Conservation (phyloP, 306 rosid species). For the Quercus alba region DNA sequence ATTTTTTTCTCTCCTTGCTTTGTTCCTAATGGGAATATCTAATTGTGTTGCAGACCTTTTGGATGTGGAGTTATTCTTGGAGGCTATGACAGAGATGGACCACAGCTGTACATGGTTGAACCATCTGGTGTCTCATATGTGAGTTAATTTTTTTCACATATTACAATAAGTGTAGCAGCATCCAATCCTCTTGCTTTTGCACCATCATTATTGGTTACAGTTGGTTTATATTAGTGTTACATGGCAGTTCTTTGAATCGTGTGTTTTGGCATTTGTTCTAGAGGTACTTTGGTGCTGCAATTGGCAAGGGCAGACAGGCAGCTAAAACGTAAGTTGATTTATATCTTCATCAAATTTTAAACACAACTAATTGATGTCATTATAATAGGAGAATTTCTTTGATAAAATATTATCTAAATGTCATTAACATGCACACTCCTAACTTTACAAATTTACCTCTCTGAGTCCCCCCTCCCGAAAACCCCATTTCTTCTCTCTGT, state of each 20-base stretch:
- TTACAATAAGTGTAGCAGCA: neutral
- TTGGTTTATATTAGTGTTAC: neutral
- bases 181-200: neutral
- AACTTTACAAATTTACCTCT: neutral
- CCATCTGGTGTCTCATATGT: slow-evolving; percentile 96
- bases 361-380: neutral
- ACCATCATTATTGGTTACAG: slow-evolving; percentile 2
- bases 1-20: slow-evolving; percentile 14
- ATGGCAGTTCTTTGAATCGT: slow-evolving; percentile 11
- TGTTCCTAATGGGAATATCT: slow-evolving; percentile 5
- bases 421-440: neutral
- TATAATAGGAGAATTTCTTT: neutral
- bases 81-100: slow-evolving; percentile 98
- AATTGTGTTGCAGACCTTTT: slow-evolving; percentile 72
- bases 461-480: neutral
- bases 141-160: slow-evolving; percentile 31
- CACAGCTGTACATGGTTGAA: slow-evolving; percentile 94
- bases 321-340: slow-evolving; percentile 88
- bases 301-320: slow-evolving; percentile 97
- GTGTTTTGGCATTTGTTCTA: slow-evolving; percentile 32
- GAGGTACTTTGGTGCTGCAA: slow-evolving; percentile 98
- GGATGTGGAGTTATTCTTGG: slow-evolving; percentile 98
- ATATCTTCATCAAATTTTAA: neutral
- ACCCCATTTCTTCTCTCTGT: neutral
- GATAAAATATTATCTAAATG: neutral